Conservation (phyloP, 1,284 basidiomycete species). For the Chalciporus piperatoides region DNA sequence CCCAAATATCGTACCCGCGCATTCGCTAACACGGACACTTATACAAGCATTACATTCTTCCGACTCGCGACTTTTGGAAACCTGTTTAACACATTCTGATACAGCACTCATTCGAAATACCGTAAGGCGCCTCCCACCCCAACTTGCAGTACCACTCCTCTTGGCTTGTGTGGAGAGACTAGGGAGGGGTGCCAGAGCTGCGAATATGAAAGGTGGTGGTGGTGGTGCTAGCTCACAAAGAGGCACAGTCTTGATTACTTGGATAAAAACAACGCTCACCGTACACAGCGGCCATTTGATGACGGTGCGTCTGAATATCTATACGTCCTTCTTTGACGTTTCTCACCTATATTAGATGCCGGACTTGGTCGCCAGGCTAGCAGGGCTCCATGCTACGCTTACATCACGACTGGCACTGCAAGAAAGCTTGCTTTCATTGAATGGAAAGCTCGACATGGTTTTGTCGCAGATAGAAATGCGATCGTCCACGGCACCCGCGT, state of each 20-base stretch:
- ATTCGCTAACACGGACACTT: slow-evolving; percentile 90
- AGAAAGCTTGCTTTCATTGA: slow-evolving; percentile 81
- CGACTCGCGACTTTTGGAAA: slow-evolving; percentile 85
- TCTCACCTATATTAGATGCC: slow-evolving; percentile 60
- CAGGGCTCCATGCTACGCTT: slow-evolving; percentile 81
- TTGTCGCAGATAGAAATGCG: slow-evolving; percentile 91
- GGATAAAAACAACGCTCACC: slow-evolving; percentile 86
- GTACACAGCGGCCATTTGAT: slow-evolving; percentile 92
- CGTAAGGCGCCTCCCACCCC: slow-evolving; percentile 84
- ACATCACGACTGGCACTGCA: slow-evolving; percentile 79
- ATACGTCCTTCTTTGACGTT: slow-evolving; percentile 6
- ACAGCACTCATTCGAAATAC: slow-evolving; percentile 82
- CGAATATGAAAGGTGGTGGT: slow-evolving; percentile 75
- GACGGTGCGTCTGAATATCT: slow-evolving; percentile 60
- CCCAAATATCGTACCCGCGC: slow-evolving; percentile 61
- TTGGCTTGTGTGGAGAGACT: slow-evolving; percentile 89
- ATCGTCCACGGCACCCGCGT: slow-evolving; percentile 58
- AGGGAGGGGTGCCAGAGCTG: slow-evolving; percentile 70
- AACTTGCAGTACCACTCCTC: slow-evolving; percentile 84
- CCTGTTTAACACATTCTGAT: slow-evolving; percentile 86
- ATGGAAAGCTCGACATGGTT: slow-evolving; percentile 90
- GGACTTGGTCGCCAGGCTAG: slow-evolving; percentile 78
- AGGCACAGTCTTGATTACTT: slow-evolving; percentile 79
- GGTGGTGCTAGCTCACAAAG: slow-evolving; percentile 83
- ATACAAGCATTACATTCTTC: slow-evolving; percentile 97